Base-by-base conservation (phyloP, 176 grass and related monocot genomes). In the Ampelocalamus luodianensis region DNA sequence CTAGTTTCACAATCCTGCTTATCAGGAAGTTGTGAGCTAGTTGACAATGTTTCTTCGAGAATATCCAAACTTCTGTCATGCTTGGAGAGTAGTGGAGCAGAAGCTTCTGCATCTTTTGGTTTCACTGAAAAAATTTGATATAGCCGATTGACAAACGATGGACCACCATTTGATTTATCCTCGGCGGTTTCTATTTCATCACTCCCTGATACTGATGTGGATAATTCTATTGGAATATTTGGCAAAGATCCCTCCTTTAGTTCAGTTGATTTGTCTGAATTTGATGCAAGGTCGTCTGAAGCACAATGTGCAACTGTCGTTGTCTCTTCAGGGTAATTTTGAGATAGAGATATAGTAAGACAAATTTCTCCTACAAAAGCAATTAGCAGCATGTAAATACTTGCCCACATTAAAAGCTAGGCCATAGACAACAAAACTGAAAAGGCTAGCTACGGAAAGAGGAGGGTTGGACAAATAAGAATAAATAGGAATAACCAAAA, bases 221-320 rank as follows among this genome's bases (percentile, higher is more conserved):
- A 77, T 38, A 39, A 48, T 85, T 91, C 90, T 75, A 76, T 45
- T 34, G 78, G 78, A 44, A 85, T 59, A 65, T 91, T 86, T 43
- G 85, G 87, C 14, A 90, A n/a, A 44, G 51, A 74, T 20, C 87
- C 87, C 77, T 86, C 93, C 70, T 87, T 87, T 42, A 99, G 69
- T 45, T 99, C 96, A 37, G 77, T 36, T 53, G 93, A 94, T 86
- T 89, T 99, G 79, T 99, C 96, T 22, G 96, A 99, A 79, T 87
- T 91, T 49, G 96, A 96, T 6, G 87, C 49, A 26, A 94, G 69
- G 49, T 99, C 88, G 40, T 99, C 93, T 20, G 89, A 94, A 84
- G 59, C 58, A 39, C 66, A 85, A 39, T 81, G 91, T 36, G 74
- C 43, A 46, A 80, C 12, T 65, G 59, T 7, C 0, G 65, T 24